phyloP scores from a whole-genome alignment of 106 monocot genomes.

The Chionographis japonica region DNA sequence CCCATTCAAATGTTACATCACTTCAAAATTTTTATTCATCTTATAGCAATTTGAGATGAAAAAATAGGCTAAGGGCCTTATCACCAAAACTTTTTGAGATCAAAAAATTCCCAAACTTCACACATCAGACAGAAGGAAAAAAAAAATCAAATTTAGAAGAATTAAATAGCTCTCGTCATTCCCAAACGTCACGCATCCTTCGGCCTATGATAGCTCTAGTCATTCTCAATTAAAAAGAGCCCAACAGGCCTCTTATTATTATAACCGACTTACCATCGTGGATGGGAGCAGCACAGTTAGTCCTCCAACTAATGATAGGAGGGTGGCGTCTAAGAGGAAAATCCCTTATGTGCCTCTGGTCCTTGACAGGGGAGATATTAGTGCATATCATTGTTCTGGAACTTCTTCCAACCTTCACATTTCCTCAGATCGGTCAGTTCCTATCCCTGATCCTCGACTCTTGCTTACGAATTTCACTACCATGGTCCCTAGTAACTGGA shows the following conservation, averaged over 20 bases:
- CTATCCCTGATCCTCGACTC: conserved; percentile 14
- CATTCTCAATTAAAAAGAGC: conserved; percentile 14
- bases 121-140: no score
- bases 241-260: conserved; percentile 6
- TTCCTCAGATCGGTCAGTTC: conserved; percentile 16
- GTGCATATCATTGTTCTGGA: conserved; percentile 23
- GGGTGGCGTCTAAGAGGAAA: no score
- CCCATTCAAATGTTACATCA: no score
- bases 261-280: background rate
- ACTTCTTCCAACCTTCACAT: conserved; percentile 29
- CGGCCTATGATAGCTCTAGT: conserved; percentile 17
- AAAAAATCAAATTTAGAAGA: no score
- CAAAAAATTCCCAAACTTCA: no score
- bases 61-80: no score
- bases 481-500: conserved; percentile 5
- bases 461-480: conserved; percentile 9
- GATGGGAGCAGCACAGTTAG: conserved; percentile 4
- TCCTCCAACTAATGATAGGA: conserved; percentile 18
- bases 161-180: no score
- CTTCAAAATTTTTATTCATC: no score
- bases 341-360: no score
- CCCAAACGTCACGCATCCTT: no score
- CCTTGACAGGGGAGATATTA: conserved; percentile 8
- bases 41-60: no score
- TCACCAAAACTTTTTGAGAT: no score